Evolutionary conservation across 2,329 filamentous ascomycete genomes (phyloP).

Genomic region (Fusarium guadeloupense): DNA sequence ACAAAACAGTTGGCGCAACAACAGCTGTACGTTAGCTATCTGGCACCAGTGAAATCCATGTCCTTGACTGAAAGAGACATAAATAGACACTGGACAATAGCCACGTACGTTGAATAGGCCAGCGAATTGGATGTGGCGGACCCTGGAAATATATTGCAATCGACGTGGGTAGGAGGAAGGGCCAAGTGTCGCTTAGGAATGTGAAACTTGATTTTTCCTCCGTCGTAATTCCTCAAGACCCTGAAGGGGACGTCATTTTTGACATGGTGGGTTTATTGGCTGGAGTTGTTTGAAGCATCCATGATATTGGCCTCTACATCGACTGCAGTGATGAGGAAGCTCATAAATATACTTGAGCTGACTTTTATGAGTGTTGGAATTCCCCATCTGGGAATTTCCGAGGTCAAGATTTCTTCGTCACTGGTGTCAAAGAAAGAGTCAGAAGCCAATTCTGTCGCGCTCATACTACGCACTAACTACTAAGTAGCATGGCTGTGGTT

Average conservation of each 20-base stretch:
- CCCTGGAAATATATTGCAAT: not conserved
- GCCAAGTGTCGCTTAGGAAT: constrained; percentile 19
- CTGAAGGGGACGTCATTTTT: constrained; percentile 22
- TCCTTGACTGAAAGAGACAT: constrained; percentile 5
- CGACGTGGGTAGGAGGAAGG: constrained; percentile 9
- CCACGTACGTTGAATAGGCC: constrained; percentile 26
- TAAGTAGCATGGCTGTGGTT: not conserved
- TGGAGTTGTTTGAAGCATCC: not conserved
- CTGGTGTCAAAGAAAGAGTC: constrained; percentile 3
- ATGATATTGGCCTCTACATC: not conserved
- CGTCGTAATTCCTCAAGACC: constrained; percentile 7
- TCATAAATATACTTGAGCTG: too few species aligned
- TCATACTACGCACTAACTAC: too few species aligned
- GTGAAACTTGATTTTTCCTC: constrained; percentile 33
- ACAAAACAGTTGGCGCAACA: constrained; percentile 7
- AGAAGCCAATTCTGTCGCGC: not conserved
- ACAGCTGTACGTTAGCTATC: constrained; percentile 12
- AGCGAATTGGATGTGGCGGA: constrained; percentile 7
- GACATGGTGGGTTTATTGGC: constrained; percentile 10
- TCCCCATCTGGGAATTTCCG: constrained; percentile 1
- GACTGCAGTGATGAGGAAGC: too few species aligned
- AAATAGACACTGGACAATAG: constrained; percentile 4
- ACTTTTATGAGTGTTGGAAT: not conserved
- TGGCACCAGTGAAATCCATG: constrained; percentile 11
- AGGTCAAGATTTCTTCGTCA: too few species aligned